phyloP scores from a whole-genome alignment of 2,329 filamentous ascomycete genomes.

The Scedosporium apiospermum region DNA sequence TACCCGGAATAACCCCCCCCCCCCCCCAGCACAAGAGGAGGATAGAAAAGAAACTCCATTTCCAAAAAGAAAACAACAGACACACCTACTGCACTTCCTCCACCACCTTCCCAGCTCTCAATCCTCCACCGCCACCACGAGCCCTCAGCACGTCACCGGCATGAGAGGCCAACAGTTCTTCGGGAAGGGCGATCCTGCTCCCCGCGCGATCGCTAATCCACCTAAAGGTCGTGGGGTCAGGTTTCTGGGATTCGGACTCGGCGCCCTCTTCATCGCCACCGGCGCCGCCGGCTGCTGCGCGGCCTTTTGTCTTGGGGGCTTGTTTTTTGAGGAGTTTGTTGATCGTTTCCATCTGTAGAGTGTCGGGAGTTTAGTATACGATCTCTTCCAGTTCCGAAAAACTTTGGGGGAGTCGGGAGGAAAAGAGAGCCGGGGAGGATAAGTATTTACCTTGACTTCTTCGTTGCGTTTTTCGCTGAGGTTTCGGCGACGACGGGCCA shows the following conservation, averaged over 20 bases:
- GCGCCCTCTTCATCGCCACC: constrained; percentile 21
- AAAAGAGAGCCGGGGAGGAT: no score
- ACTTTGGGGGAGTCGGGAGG: no score
- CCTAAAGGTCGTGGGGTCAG: constrained; percentile 55
- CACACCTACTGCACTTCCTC: constrained; percentile 37
- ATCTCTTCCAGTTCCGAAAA: not conserved
- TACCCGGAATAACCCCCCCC: not conserved
- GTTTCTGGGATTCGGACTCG: constrained; percentile 39
- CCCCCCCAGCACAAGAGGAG: not conserved
- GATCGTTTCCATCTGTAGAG: constrained; percentile 71
- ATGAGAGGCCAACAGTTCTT: constrained; percentile 57
- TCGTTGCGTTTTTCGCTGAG: constrained; percentile 57
- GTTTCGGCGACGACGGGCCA: constrained; percentile 51
- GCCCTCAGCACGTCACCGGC: constrained; percentile 47
- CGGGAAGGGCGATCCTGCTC: constrained; percentile 52
- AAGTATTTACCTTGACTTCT: constrained; percentile 45
- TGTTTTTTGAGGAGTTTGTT: constrained; percentile 84
- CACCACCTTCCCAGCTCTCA: constrained; percentile 38
- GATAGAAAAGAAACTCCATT: not conserved
- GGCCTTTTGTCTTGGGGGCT: constrained; percentile 61
- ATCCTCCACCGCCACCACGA: constrained; percentile 12
- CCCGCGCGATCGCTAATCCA: constrained; percentile 63
- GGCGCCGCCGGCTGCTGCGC: constrained; percentile 22
- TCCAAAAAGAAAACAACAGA: not conserved
- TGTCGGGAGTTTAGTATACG: not conserved